Evolutionary conservation across 208 protist genomes (phyloP).

Genomic region (Leishmania aethiopica): DNA sequence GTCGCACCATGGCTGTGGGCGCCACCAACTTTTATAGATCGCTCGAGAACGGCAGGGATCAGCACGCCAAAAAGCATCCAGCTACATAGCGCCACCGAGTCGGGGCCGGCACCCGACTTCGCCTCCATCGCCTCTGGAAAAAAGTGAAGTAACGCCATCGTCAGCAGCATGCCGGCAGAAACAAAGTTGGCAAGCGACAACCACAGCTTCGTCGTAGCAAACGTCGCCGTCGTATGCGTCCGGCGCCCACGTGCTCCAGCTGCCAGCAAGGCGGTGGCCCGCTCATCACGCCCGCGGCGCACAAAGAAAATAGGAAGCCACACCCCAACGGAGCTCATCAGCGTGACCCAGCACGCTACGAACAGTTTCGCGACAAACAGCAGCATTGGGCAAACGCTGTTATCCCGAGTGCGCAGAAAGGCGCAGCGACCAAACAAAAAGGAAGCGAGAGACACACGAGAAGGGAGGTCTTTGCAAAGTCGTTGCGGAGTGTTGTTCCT

Average conservation of each 20-base stretch:
- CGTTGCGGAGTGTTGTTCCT: not conserved
- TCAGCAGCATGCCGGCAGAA: constrained; percentile 69
- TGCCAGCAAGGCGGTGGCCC: not conserved
- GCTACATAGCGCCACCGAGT: constrained; percentile 20
- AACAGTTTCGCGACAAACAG: constrained; percentile 32
- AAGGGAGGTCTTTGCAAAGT: not conserved
- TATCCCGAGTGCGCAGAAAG: not conserved
- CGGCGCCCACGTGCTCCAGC: constrained; percentile 8
- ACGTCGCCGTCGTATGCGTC: not conserved
- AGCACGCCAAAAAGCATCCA: constrained; percentile 61
- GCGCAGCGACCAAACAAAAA: not conserved
- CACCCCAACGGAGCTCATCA: constrained; percentile 54
- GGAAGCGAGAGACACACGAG: not conserved
- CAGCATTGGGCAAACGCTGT: constrained; percentile 5
- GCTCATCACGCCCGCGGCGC: constrained; percentile 15
- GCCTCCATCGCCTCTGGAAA: constrained; percentile 43
- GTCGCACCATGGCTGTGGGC: constrained; percentile 30
- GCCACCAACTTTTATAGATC: constrained; percentile 16
- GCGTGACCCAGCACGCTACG: constrained; percentile 38
- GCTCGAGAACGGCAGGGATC: constrained; percentile 64
- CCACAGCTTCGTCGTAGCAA: constrained; percentile 9
- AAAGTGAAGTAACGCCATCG: constrained; percentile 65
- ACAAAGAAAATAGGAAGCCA: constrained; percentile 50
- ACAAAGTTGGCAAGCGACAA: constrained; percentile 70
- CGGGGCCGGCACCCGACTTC: not conserved